phyloP scores from a whole-genome alignment of 306 rosid species.

The Pachyrhizus erosus region DNA sequence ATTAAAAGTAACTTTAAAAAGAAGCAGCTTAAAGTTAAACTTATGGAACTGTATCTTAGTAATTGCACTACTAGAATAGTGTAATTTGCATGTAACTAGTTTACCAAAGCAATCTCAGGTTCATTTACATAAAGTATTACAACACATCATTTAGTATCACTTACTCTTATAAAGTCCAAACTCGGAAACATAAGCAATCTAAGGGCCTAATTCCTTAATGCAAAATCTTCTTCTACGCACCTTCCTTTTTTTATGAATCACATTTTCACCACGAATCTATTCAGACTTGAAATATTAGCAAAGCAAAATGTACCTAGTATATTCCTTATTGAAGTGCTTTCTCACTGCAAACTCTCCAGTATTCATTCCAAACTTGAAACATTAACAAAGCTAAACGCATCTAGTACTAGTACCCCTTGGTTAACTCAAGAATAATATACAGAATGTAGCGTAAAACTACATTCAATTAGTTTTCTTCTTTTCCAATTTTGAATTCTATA shows the following conservation, averaged over 20 bases:
- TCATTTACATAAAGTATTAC: background rate
- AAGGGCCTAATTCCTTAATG: background rate
- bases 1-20: too few species aligned
- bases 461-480: background rate
- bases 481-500: background rate
- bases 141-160: background rate
- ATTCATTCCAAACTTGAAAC: constrained; percentile 4
- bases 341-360: background rate
- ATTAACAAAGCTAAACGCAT: background rate
- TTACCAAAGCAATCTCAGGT: background rate
- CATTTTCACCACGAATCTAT: background rate
- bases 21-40: too few species aligned
- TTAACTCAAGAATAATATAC: background rate
- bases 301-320: background rate
- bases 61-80: too few species aligned
- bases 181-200: background rate
- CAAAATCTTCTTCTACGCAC: background rate
- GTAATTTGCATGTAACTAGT: background rate
- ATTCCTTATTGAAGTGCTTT: background rate
- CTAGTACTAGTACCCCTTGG: background rate
- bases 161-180: background rate
- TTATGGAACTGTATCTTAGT: too few species aligned
- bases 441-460: background rate
- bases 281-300: constrained; percentile 9
- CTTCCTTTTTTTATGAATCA: background rate